These are phyloP conservation scores for Tetrahymena thermophila DNA, from an alignment of 73 alveolate genomes.

Conservation along the genomic window DNA sequence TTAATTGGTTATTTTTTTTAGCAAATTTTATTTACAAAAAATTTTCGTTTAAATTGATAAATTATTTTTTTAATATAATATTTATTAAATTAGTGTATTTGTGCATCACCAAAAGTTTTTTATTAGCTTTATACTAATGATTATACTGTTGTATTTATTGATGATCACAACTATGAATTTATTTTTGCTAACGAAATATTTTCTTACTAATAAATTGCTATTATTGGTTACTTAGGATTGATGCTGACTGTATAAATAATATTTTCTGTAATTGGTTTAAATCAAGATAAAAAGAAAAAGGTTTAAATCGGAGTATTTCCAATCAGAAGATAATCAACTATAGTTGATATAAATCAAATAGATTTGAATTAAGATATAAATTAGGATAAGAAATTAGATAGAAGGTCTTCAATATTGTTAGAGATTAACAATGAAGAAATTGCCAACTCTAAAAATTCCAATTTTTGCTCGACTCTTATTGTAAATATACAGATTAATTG, in stretches of 20 bases:
- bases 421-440: background rate
- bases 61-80: no score
- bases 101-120: background rate
- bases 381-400: background rate
- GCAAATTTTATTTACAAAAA: no score
- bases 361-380: background rate
- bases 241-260: background rate
- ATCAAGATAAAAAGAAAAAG: background rate
- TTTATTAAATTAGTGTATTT: background rate
- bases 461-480: background rate
- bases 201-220: background rate
- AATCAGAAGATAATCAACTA: background rate
- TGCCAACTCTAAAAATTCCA: background rate
- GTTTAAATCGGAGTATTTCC: background rate
- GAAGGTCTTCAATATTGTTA: background rate
- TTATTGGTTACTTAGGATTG: background rate
- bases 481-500: background rate
- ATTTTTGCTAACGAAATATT: background rate
- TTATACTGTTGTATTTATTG: background rate
- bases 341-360: background rate
- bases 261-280: background rate
- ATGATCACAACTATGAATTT: background rate
- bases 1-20: no score
- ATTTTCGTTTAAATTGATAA: no score
- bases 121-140: background rate